These are phyloP conservation scores for Elsinoe batatas DNA, from an alignment of 2,329 filamentous ascomycete species.

Conservation along the genomic window DNA sequence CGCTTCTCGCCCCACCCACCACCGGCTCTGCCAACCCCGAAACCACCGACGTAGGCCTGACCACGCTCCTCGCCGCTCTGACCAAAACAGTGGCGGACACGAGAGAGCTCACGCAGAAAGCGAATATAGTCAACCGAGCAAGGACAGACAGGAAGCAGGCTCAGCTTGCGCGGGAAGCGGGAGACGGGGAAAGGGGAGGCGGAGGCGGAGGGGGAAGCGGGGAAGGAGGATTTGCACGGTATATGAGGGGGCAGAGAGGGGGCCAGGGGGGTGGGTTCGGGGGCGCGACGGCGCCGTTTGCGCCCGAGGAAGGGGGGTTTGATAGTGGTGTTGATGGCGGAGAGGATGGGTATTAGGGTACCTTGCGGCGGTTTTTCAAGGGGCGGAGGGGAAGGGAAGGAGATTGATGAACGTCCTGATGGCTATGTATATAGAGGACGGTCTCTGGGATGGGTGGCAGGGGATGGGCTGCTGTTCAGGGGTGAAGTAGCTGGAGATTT, in stretches of 20 bases:
- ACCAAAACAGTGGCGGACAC: slow-evolving; percentile 62
- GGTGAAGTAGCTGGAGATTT: too few relatives aligned
- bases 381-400: neutral
- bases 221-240: neutral
- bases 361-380: neutral
- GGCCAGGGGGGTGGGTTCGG: neutral
- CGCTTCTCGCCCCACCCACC: slow-evolving; percentile 70
- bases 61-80: slow-evolving; percentile 65
- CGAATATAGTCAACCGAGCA: slow-evolving; percentile 36
- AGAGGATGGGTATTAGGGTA: slow-evolving; percentile 5
- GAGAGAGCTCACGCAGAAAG: slow-evolving; percentile 67
- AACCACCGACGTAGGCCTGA: slow-evolving; percentile 58
- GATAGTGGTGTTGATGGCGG: slow-evolving; percentile 10
- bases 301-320: slow-evolving; percentile 6
- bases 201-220: neutral
- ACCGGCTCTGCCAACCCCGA: slow-evolving; percentile 55
- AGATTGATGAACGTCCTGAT: too few relatives aligned
- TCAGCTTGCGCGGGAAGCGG: slow-evolving; percentile 4
- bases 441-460: too few relatives aligned
- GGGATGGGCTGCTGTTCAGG: too few relatives aligned
- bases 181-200: neutral
- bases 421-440: too few relatives aligned
- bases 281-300: neutral
- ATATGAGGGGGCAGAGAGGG: neutral
- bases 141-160: slow-evolving; percentile 21